Percentiles rank a stretch among this genome's conserved stretches.
Conservation (phyloP, 192 early-diverging fungal genomes). For the Backusella macrospora region DNA sequence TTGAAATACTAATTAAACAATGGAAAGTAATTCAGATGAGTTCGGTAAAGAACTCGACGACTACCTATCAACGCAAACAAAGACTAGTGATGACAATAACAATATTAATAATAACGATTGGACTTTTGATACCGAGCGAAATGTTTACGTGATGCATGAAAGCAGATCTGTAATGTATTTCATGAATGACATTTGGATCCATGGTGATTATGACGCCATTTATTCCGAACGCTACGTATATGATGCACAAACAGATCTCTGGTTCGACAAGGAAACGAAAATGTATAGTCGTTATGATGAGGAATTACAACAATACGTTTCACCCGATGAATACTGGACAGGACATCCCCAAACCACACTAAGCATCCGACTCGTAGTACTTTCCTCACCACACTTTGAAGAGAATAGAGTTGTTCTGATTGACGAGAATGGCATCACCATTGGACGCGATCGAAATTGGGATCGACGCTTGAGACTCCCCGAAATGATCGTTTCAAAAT, state of each 20-base stretch:
- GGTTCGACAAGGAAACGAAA: constrained; percentile 57
- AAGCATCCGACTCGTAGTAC: constrained; percentile 62
- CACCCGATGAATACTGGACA: constrained; percentile 33
- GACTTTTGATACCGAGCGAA: background rate
- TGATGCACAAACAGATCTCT: constrained; percentile 46
- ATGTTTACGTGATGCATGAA: constrained; percentile 7
- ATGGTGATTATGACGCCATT: background rate
- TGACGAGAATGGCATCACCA: constrained; percentile 53
- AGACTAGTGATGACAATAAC: background rate
- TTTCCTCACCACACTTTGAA: constrained; percentile 48
- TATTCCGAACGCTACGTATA: constrained; percentile 48
- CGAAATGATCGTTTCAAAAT: constrained; percentile 66
- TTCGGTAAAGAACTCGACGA: constrained; percentile 19
- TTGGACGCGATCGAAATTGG: constrained; percentile 62
- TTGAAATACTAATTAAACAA: no score
- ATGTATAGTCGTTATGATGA: constrained; percentile 57
- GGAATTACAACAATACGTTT: constrained; percentile 51
- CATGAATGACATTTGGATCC: background rate
- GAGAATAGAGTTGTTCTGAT: constrained; percentile 55
- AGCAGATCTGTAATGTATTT: constrained; percentile 1
- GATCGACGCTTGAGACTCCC: constrained; percentile 60
- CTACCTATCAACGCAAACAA: background rate
- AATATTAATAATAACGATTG: background rate
- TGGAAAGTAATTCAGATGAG: background rate
- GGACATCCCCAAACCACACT: constrained; percentile 44